A percentile compares a stretch with the other conserved stretches of the same genome.
Conservation (phyloP, 306 rosid genomes). For the Prunus fruticosa region DNA sequence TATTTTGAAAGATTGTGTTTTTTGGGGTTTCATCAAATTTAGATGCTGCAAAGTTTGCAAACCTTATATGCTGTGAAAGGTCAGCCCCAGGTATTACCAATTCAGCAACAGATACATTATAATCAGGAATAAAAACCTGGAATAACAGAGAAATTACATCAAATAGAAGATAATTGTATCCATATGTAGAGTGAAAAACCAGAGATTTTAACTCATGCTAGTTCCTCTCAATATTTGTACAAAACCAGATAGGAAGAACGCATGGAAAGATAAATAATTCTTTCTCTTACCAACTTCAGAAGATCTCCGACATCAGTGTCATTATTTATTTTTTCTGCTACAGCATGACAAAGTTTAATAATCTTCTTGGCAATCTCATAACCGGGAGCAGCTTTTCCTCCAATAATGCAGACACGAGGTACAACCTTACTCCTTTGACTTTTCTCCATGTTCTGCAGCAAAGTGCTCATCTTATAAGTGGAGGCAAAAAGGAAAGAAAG, state of each 20-base stretch:
- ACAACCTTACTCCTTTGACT: slow-evolving; percentile 58
- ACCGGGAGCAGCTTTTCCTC: slow-evolving; percentile 85
- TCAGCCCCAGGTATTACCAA: slow-evolving; percentile 78
- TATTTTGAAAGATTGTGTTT: too few relatives aligned
- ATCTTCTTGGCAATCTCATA: slow-evolving; percentile 69
- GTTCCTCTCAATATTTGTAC: background rate
- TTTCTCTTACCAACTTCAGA: slow-evolving; percentile 47
- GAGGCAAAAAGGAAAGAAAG: background rate
- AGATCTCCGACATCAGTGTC: slow-evolving; percentile 65
- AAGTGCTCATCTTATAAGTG: slow-evolving; percentile 9
- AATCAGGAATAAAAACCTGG: slow-evolving; percentile 74
- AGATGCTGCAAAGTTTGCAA: slow-evolving; percentile 12
- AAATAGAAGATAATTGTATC: background rate
- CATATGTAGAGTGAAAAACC: background rate
- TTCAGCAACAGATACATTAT: slow-evolving; percentile 76
- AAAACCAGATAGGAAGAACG: slow-evolving; percentile 1
- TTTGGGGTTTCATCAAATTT: too few relatives aligned
- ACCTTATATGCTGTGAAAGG: slow-evolving; percentile 76
- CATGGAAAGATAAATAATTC: slow-evolving; percentile 10
- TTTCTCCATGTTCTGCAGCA: slow-evolving; percentile 55
- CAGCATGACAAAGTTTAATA: slow-evolving; percentile 68
- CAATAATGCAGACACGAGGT: slow-evolving; percentile 75
- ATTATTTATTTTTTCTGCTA: slow-evolving; percentile 60
- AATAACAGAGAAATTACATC: slow-evolving; percentile 26
- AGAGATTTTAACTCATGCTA: background rate